Evolutionary conservation across 1,139 yeast species (phyloP).

Genomic region (Hemisphaericaspora xylofermentans): DNA sequence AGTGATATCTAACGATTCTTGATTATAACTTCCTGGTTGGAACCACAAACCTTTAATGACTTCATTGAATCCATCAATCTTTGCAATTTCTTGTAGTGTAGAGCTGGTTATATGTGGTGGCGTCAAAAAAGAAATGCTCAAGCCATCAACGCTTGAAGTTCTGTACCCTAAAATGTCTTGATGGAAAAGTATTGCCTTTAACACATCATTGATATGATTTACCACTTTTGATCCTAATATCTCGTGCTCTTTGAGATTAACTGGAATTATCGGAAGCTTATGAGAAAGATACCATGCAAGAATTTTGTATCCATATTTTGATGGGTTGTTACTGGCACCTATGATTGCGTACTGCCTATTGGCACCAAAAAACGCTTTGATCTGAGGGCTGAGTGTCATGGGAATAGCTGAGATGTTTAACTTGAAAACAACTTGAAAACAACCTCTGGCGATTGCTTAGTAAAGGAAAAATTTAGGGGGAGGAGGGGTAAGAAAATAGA

Average conservation of each 20-base stretch:
- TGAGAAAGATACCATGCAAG: conserved; percentile 65
- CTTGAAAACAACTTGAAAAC: too few species aligned
- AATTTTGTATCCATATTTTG: conserved; percentile 72
- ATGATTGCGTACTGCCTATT: conserved; percentile 62
- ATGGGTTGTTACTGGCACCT: conserved; percentile 68
- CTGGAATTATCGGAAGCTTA: conserved; percentile 59
- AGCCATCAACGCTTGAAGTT: conserved; percentile 35
- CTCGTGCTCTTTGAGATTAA: conserved; percentile 54
- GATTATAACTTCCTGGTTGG: conserved; percentile 76
- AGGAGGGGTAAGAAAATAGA: too few species aligned
- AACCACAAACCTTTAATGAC: conserved; percentile 68
- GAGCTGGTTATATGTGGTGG: conserved; percentile 62
- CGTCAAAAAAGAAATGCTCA: conserved; percentile 66
- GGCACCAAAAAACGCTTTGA: conserved; percentile 49
- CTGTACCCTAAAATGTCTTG: conserved; percentile 26
- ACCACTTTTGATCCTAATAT: conserved; percentile 49
- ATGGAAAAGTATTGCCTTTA: conserved; percentile 27
- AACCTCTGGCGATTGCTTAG: too few species aligned
- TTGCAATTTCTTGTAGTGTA: conserved; percentile 44
- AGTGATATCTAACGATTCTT: conserved; percentile 46
- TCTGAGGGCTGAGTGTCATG: conserved; percentile 43
- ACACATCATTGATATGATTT: conserved; percentile 30
- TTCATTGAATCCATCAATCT: conserved; percentile 27
- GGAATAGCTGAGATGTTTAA: too few species aligned
- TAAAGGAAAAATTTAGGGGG: too few species aligned